Evolutionary conservation across 352 stramenopile species (phyloP), one percentile per base, ranked within the genome.

Genomic region (Phytophthora melonis): DNA sequence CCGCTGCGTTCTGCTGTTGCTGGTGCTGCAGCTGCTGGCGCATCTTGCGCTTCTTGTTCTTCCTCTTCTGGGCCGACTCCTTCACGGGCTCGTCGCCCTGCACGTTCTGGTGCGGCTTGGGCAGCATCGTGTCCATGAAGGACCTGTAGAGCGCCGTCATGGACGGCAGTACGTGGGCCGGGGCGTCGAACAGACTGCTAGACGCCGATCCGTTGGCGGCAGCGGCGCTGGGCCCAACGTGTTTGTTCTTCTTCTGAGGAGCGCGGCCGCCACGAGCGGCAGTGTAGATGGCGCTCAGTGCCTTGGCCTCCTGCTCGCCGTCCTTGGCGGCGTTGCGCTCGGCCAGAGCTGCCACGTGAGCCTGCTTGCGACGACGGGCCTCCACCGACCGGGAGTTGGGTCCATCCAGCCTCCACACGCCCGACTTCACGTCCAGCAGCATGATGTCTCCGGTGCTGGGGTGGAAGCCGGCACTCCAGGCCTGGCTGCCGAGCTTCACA

Each of bases 61-160:
- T 78, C 67, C 82, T 89, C 76, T 88, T 87, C 66, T 80, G 79
- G 10, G 61, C 43, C 10, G 39, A 11, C 16, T 66, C 62, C 45
- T 60, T 72, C 11, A 47, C 50, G 23, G 71, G 36, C 58, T 80
- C 62, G 21, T 80, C 62, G 14, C 54, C 54, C 5, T 75, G 34
- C 1, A 49, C 58, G 21, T 53, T 61, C 27, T 79, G 72, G 43
- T 86, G 78, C 4, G 87, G 74, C 66, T 95, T 94, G 7, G 83
- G 77, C 56, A 97, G 77, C 84, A 97, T 94, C 70, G 87, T 91
- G 68, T 97, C 90, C 88, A 97, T 93, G 66, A 95, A 97, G 50
- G 87, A 92, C 3, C 86, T 77, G 75, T 95, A 97, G 43, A 97
- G 72, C 32, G 86, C 82, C 49, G 88, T 91, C 82, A 96, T 93